phyloP scores from a whole-genome alignment of 495 filamentous ascomycete genomes.

The Pseudomonodictys pantanalensis region DNA sequence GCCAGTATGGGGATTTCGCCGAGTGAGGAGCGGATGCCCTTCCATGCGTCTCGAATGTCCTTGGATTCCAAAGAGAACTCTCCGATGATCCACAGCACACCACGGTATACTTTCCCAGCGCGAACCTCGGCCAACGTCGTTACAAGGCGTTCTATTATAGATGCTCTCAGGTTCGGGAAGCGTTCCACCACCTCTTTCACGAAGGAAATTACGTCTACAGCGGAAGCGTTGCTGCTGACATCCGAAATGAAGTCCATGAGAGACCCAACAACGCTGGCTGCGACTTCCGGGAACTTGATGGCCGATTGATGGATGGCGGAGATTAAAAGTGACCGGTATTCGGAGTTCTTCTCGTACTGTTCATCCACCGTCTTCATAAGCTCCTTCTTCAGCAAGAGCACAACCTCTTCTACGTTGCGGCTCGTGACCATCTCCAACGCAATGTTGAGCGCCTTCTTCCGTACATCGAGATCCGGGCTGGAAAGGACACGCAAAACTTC shows the following conservation, averaged over 20 bases:
- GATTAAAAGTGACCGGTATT: constrained; percentile 93
- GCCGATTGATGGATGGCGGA: constrained; percentile 97
- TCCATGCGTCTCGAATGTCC: constrained; percentile 97
- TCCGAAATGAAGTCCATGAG: constrained; percentile 99
- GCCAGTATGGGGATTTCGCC: constrained; percentile 97
- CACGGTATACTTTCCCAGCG: constrained; percentile 95
- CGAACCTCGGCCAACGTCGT: constrained; percentile 90
- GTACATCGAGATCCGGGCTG: constrained; percentile 93
- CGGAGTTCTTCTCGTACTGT: constrained; percentile 96
- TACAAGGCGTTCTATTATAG: constrained; percentile 85
- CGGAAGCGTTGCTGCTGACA: constrained; percentile 95
- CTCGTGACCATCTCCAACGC: constrained; percentile 97
- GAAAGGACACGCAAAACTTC: constrained; percentile 95
- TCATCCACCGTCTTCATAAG: constrained; percentile 96
- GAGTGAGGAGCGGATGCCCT: constrained; percentile 85
- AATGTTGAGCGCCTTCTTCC: constrained; percentile 85
- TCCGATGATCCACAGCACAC: constrained; percentile 95
- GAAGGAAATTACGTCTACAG: constrained; percentile 96
- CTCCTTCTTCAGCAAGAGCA: constrained; percentile 95
- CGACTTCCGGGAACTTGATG: constrained; percentile 98
- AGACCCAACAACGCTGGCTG: constrained; percentile 90
- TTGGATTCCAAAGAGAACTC: constrained; percentile 92
- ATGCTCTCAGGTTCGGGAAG: constrained; percentile 82
- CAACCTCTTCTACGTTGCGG: constrained; percentile 98
- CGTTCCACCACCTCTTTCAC: constrained; percentile 99